A percentile compares a stretch with the other conserved stretches of the same genome.
Conservation (phyloP, 2,329 filamentous ascomycete genomes). For the Chaetoscypha palmicola region DNA sequence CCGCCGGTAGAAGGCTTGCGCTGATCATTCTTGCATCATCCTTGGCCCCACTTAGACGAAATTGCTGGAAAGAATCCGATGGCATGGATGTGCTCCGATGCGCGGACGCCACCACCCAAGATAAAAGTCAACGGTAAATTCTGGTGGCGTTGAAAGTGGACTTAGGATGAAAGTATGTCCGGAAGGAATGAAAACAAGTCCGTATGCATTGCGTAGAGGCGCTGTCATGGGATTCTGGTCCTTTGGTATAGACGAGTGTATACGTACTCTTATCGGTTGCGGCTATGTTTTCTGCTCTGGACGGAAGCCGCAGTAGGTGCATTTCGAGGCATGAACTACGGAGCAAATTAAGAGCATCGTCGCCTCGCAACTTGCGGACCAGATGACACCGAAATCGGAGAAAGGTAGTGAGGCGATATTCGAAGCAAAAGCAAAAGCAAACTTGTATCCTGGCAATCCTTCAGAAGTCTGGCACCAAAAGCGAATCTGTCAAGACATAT, state of each 20-base stretch:
- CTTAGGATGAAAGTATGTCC: background rate
- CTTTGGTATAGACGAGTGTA: background rate
- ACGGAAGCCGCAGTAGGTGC: background rate
- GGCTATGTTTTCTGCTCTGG: background rate
- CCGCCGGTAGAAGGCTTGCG: background rate
- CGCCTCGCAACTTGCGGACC: background rate
- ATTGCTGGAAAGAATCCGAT: too few relatives aligned
- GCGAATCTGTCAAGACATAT: background rate
- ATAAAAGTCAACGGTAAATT: background rate
- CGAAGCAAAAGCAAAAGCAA: background rate
- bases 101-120: background rate
- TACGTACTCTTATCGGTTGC: background rate
- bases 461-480: background rate
- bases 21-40: too few relatives aligned
- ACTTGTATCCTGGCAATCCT: too few relatives aligned
- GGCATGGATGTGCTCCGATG: background rate
- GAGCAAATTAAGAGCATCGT: background rate
- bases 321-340: background rate
- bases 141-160: background rate
- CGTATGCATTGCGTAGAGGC: background rate
- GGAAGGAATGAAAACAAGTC: background rate
- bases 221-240: background rate
- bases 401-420: background rate
- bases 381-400: background rate
- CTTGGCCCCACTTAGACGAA: too few relatives aligned